Percentiles rank a stretch among this genome's conserved stretches.
phyloP scores from a whole-genome alignment of 805 yeast genomes.

The Zygoascus flipseniorum region DNA sequence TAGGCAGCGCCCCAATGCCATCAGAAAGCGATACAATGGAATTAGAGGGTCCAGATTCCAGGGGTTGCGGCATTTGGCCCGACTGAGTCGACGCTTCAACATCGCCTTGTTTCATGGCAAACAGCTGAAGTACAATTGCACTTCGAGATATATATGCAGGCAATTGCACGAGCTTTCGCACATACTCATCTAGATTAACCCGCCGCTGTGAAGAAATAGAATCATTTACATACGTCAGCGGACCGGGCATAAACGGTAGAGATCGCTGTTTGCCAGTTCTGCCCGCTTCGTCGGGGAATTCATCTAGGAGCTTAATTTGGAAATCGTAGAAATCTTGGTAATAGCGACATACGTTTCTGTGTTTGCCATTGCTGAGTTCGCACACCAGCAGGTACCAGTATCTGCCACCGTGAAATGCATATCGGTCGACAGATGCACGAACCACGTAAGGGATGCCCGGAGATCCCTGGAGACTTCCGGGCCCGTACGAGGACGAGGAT shows the following conservation, averaged over 20 bases:
- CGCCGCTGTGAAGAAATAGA: conserved; percentile 48
- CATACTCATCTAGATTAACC: conserved; percentile 48
- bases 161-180: conserved; percentile 51
- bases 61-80: conserved; percentile 28
- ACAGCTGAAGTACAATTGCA: conserved; percentile 58
- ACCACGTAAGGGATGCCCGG: conserved; percentile 29
- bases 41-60: conserved; percentile 6
- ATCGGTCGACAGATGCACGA: conserved; percentile 72
- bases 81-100: conserved; percentile 35
- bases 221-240: conserved; percentile 84
- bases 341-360: conserved; percentile 69
- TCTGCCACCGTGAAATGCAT: conserved; percentile 72
- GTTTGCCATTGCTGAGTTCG: conserved; percentile 56
- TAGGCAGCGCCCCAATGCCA: not conserved
- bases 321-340: conserved; percentile 95
- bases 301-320: conserved; percentile 72
- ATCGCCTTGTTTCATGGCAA: conserved; percentile 60
- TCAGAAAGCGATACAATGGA: not conserved
- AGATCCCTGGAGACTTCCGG: not conserved
- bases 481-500: conserved; percentile 3
- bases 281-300: conserved; percentile 90
- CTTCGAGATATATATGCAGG: conserved; percentile 72
- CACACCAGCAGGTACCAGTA: conserved; percentile 80
- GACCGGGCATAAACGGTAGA: conserved; percentile 94
- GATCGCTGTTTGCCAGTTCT: conserved; percentile 69